Evolutionary conservation across 1,284 basidiomycete genomes (phyloP).

Genomic region (Malassezia obtusa): DNA sequence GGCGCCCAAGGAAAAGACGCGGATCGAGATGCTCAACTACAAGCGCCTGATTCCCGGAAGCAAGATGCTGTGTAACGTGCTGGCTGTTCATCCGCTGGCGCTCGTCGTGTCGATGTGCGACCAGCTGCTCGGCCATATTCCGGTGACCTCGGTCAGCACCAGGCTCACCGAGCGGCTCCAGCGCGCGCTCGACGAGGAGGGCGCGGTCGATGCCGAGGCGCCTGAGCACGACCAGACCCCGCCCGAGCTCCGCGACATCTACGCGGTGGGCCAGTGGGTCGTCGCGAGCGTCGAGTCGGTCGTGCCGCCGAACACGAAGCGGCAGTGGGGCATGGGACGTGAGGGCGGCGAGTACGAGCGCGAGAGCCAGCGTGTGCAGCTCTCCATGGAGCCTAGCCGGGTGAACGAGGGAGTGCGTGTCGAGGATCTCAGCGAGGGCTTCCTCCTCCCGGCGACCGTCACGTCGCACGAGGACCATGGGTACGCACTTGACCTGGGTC

Average conservation of each 20-base stretch:
- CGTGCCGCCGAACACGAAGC: conserved; percentile 54
- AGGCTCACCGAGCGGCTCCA: conserved; percentile 63
- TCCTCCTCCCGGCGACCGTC: conserved; percentile 30
- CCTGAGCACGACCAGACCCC: conserved; percentile 22
- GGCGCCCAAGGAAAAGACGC: conserved; percentile 44
- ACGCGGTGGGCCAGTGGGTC: conserved; percentile 75
- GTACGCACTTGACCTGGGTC: conserved; percentile 75
- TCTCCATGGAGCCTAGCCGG: conserved; percentile 71
- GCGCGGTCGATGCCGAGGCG: conserved; percentile 53
- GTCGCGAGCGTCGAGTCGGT: conserved; percentile 65
- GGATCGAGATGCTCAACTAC: conserved; percentile 20
- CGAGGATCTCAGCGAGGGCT: conserved; percentile 58
- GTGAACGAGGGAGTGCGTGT: conserved; percentile 75
- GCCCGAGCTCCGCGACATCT: conserved; percentile 56
- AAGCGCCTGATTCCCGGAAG: conserved; percentile 70
- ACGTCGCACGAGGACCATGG: conserved; percentile 89
- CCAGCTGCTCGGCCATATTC: conserved; percentile 86
- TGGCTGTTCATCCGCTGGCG: conserved; percentile 77
- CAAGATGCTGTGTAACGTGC: conserved; percentile 74
- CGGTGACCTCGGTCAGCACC: conserved; percentile 84
- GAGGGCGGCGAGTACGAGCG: conserved; percentile 41
- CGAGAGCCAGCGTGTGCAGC: conserved; percentile 57
- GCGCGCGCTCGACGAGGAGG: conserved; percentile 48
- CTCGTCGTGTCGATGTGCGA: conserved; percentile 87
- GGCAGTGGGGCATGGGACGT: conserved; percentile 55